Evolutionary conservation across 345 rosid species (phyloP), one percentile per base, ranked within the genome.

Genomic region (Ceriops decandra): DNA sequence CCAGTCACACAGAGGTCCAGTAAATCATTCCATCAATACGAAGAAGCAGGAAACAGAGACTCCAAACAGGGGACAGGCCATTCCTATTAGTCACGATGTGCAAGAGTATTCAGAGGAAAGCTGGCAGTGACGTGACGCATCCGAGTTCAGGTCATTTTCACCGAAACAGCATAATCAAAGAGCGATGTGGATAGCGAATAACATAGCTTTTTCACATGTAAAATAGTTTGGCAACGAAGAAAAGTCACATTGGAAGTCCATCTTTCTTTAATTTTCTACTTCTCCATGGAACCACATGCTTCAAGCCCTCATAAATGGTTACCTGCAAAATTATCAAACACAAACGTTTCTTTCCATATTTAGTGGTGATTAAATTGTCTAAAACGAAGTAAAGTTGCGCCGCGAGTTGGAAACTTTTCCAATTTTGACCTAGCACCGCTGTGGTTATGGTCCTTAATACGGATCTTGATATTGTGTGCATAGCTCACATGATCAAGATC

Each of bases 211-310:
- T 2, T 30, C 28, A 42, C 71, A 28, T 47, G 53, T 46, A 62
- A 61, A 42, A 15, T 42, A 42, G 3, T 13, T 3, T 13, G 49
- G 49, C 19, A 15, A 13, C 16, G 16, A 3, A 15, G 58, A 59
- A 53, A 60, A 36, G 69, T 80, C 78, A 75, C 64, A 62, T 78
- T 59, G 79, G 67, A 63, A 71, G 31, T 66, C 73, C 76, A 47
- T 72, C 84, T 51, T 84, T 81, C 81, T 81, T 84, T 42, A 36
- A 62, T 74, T 82, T 87, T 78, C 73, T 80, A 52, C 77, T 78
- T 82, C 67, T 86, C 93, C 93, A 82, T 42, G 86, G 84, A 72
- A 84, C 78, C 70, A 78, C 89, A 62, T 81, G 90, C 83, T 85
- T 92, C 78, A 90, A 52, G n/a, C 96, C 85, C 58, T 81, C 88